These are phyloP conservation scores for Entomortierella beljakovae DNA, from an alignment of 192 early-diverging fungal genomes.

Conservation along the genomic window DNA sequence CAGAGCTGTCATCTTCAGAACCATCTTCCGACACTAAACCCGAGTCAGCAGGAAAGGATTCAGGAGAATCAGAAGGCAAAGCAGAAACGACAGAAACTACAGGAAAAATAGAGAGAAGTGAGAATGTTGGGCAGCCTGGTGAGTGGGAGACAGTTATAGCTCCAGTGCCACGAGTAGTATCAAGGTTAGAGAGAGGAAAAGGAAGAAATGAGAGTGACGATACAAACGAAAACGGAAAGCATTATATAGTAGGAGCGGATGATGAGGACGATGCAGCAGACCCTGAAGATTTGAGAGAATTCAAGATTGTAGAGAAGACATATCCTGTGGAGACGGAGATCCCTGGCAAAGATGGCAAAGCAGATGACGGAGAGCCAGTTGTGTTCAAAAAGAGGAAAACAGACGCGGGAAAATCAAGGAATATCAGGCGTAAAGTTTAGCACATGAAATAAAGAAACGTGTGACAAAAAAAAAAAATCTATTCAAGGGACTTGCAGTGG, in stretches of 20 bases:
- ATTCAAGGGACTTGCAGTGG: too few relatives aligned
- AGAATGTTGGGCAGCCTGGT: conserved; percentile 42
- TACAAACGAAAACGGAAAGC: conserved; percentile 4
- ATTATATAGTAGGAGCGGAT: conserved; percentile 17
- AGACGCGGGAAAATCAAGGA: conserved; percentile 41
- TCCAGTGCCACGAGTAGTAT: conserved; percentile 10
- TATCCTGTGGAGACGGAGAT: conserved; percentile 44
- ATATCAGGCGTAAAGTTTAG: conserved; percentile 52
- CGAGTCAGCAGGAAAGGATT: neutral
- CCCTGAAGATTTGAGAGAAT: conserved; percentile 59
- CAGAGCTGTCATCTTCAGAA: neutral
- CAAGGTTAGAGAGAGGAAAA: neutral
- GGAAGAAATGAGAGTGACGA: conserved; percentile 1
- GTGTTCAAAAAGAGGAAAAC: conserved; percentile 67
- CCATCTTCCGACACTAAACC: neutral
- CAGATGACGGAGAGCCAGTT: neutral
- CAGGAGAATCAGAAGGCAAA: neutral
- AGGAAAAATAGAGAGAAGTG: conserved; percentile 4
- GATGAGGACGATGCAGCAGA: conserved; percentile 61
- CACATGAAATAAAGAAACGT: neutral
- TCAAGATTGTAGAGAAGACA: conserved; percentile 67
- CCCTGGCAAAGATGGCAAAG: conserved; percentile 18
- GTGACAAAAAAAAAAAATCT: too few relatives aligned
- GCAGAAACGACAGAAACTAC: neutral
- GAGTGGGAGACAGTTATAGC: conserved; percentile 55